Percentiles rank a stretch among this genome's conserved stretches.
Conservation (phyloP, 768 basidiomycete species). For the Hebeloma cylindrosporum region DNA sequence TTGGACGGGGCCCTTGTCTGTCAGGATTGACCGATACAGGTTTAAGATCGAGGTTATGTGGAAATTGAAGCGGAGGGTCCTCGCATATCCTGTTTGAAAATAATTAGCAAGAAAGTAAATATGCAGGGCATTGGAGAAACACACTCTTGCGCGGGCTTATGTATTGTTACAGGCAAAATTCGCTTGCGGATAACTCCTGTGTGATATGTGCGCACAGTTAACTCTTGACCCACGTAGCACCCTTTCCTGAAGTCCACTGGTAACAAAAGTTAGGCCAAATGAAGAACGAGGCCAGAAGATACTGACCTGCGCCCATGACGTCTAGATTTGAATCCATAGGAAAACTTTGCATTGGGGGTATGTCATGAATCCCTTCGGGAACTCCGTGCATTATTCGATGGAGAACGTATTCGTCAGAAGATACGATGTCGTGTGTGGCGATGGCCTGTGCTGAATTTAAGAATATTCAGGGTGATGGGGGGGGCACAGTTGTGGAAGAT, state of each 20-base stretch:
- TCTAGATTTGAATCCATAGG: slow-evolving; percentile 97
- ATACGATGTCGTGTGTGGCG: slow-evolving; percentile 53
- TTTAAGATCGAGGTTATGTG: slow-evolving; percentile 39
- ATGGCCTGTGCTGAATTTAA: slow-evolving; percentile 48
- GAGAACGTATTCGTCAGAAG: slow-evolving; percentile 61
- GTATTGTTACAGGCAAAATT: slow-evolving; percentile 75
- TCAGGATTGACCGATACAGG: slow-evolving; percentile 20
- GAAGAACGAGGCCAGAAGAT: neutral
- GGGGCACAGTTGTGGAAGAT: neutral
- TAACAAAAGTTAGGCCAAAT: slow-evolving; percentile 12
- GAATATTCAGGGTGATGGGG: neutral
- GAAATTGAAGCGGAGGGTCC: slow-evolving; percentile 21
- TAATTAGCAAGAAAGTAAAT: slow-evolving; percentile 1
- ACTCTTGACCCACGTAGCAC: slow-evolving; percentile 96
- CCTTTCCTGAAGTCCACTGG: slow-evolving; percentile 94
- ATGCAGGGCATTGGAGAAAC: slow-evolving; percentile 12
- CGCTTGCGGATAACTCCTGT: slow-evolving; percentile 90
- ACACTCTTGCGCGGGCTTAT: slow-evolving; percentile 38
- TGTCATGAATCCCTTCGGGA: slow-evolving; percentile 82
- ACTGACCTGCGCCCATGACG: slow-evolving; percentile 88
- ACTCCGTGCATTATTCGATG: slow-evolving; percentile 84
- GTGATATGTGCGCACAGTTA: slow-evolving; percentile 95
- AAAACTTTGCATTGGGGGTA: slow-evolving; percentile 73
- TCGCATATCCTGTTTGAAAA: slow-evolving; percentile 13
- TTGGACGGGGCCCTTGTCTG: slow-evolving; percentile 47